A percentile compares a stretch with the other conserved stretches of the same genome.
phyloP scores from a whole-genome alignment of 176 grass and related monocot genomes.

The Musa itinerans region DNA sequence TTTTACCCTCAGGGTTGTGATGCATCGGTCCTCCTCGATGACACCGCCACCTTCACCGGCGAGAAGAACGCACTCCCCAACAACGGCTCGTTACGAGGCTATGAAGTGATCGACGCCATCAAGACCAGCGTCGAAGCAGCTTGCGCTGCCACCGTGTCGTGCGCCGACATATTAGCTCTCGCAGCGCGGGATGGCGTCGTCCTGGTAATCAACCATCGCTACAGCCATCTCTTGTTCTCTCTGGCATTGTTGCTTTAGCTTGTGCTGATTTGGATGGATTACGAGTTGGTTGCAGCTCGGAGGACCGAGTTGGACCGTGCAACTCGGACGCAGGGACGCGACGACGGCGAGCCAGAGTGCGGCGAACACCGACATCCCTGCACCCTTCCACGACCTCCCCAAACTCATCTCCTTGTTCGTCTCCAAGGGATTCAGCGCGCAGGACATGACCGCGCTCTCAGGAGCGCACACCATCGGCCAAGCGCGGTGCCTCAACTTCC shows the following conservation, averaged over 20 bases:
- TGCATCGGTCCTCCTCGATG: neutral
- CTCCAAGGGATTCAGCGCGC: slow-evolving; percentile 24
- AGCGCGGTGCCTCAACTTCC: neutral
- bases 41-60: neutral
- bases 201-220: neutral
- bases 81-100: neutral
- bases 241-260: neutral
- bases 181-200: neutral
- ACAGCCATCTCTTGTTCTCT: neutral
- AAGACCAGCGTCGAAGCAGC: slow-evolving; percentile 1
- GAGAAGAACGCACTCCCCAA: neutral
- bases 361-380: slow-evolving; percentile 25
- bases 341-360: slow-evolving; percentile 7
- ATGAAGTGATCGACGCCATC: neutral
- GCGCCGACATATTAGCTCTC: slow-evolving; percentile 16
- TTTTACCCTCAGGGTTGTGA: neutral
- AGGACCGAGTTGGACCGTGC: slow-evolving; percentile 48
- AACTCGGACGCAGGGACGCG: slow-evolving; percentile 43
- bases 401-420: slow-evolving; percentile 14
- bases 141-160: slow-evolving; percentile 23
- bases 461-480: neutral
- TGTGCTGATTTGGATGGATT: neutral
- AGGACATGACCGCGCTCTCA: neutral
- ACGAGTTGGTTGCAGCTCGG: slow-evolving; percentile 18
- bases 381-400: neutral